Base-by-base conservation (phyloP, 1,284 basidiomycete species). In the Rhodotorula glutinis region DNA sequence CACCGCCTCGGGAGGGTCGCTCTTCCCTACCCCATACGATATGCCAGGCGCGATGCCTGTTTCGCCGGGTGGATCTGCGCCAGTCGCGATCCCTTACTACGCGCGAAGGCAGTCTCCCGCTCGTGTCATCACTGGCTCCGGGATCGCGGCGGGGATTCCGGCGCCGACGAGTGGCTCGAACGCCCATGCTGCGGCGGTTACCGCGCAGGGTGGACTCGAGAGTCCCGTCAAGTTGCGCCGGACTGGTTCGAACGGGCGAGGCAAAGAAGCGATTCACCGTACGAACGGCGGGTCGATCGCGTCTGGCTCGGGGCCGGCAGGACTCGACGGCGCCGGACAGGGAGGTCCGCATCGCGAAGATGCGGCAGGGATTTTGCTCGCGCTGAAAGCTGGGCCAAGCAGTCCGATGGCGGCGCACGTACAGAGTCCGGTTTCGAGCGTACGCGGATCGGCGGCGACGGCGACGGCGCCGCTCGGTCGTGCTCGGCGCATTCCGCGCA, bases 281-380 rank as follows among this genome's bases (percentile, higher is more conserved):
- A 9, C 33, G n/a, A 19, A 30, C 9, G 27, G 27, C 30, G 52
- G 25, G 19, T 8, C 53, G 53, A 5, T 23, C 29, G 33, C 33
- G 33, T 38, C 33, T 5, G 33, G 33, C 33, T 38, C 33, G 33
- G 33, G 33, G 11, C 11, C 33, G 33, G 33, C 33, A 38, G 33
- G 33, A 11, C 33, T 38, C 33, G 33, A 38, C 33, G 33, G 33
- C 33, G 33, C 11, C 33, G 33, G 33, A 7, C 33, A 38, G 33
- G 44, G 43, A 13, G 44, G 29, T 4, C 27, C 41, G 40, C 47
- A 29, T 2, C 46, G 62, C n/a, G 71, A 73, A 25, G 71, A 70
- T 38, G 71, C 69, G 11, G 71, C 71, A 46, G 62, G 58, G 8
- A 60, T 70, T 29, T n/a, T 73, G 17, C 56, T 73, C 21, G 69